A percentile compares a stretch with the other conserved stretches of the same genome.
phyloP scores from a whole-genome alignment of 106 monocot species.

The Dendrobium officinale region DNA sequence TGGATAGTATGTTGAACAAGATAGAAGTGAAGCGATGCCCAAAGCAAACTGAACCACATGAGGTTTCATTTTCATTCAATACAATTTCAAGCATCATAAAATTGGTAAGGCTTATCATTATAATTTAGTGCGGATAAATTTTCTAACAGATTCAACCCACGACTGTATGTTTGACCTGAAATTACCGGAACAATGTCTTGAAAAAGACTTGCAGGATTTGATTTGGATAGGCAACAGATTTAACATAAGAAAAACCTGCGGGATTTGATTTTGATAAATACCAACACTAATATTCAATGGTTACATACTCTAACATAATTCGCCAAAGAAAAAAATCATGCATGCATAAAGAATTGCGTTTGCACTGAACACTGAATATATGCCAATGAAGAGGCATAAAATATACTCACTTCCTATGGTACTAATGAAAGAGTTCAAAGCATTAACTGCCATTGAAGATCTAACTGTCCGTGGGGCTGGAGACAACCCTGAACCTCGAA shows the following conservation, averaged over 20 bases:
- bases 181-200: background rate
- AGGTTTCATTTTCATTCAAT: background rate
- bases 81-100: background rate
- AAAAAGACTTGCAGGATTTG: background rate
- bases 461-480: slow-evolving; percentile 70
- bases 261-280: too few relatives aligned
- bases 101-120: background rate
- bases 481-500: slow-evolving; percentile 59
- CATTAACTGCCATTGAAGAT: slow-evolving; percentile 37
- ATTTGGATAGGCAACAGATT: background rate
- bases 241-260: background rate
- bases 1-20: background rate
- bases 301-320: too few relatives aligned
- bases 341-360: background rate
- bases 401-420: slow-evolving; percentile 36
- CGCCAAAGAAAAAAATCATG: background rate
- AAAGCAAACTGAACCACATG: background rate
- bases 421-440: slow-evolving; percentile 50
- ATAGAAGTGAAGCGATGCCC: background rate
- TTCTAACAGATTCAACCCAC: background rate
- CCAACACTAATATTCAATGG: too few relatives aligned
- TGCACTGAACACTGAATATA: background rate
- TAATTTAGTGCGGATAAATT: background rate
- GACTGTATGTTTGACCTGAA: background rate
- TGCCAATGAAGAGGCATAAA: background rate